These are phyloP conservation scores for Tubosaeta brunneosetosa DNA, from an alignment of 768 basidiomycete species.

Conservation along the genomic window DNA sequence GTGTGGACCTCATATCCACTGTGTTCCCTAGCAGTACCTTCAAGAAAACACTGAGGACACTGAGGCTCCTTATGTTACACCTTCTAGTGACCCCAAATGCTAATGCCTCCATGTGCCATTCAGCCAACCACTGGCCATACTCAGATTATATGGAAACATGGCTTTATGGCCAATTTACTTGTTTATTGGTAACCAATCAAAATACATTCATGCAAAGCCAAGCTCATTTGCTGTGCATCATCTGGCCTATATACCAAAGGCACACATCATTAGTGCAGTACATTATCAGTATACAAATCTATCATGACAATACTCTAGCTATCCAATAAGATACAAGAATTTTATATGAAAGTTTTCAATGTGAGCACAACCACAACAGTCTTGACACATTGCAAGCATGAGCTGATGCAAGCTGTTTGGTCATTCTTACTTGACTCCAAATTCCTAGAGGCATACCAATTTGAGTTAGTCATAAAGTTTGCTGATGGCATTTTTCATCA, in stretches of 20 bases:
- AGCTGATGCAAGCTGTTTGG: constrained; percentile 22
- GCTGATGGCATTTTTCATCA: constrained; percentile 13
- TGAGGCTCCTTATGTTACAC: too few species aligned
- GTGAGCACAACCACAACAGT: background rate
- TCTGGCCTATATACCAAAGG: constrained; percentile 19
- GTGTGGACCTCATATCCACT: too few species aligned
- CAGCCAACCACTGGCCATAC: too few species aligned
- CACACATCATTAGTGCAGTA: background rate
- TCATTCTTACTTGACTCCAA: constrained; percentile 19
- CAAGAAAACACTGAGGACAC: too few species aligned
- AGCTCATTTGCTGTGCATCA: constrained; percentile 14
- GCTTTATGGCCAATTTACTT: constrained; percentile 16
- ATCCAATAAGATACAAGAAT: constrained; percentile 9
- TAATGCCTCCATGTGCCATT: too few species aligned
- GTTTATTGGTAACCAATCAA: constrained; percentile 6
- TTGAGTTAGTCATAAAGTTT: constrained; percentile 19
- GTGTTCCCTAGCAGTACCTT: too few species aligned
- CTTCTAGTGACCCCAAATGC: too few species aligned
- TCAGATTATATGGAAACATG: too few species aligned
- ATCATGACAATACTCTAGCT: background rate
- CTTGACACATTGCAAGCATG: constrained; percentile 16
- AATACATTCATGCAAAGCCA: constrained; percentile 9
- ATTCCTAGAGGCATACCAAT: constrained; percentile 20
- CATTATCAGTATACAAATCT: background rate
- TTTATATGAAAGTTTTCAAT: constrained; percentile 1